Evolutionary conservation across 2,329 filamentous ascomycete genomes (phyloP).

Genomic region (Dothiorella sarmentorum): DNA sequence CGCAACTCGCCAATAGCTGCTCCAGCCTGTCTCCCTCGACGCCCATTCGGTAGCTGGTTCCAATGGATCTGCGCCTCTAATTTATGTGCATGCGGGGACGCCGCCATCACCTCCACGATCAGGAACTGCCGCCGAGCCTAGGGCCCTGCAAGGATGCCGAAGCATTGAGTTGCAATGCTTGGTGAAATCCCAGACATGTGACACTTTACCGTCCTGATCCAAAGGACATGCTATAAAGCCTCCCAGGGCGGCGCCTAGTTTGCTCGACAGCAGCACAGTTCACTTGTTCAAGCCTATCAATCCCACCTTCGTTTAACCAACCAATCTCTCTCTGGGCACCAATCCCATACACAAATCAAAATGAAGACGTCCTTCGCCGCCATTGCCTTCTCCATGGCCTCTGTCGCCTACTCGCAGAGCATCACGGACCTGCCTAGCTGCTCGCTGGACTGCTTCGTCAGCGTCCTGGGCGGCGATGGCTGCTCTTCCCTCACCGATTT

Average conservation of each 20-base stretch:
- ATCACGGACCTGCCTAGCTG: constrained; percentile 42
- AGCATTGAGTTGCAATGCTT: constrained; percentile 22
- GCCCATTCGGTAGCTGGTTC: constrained; percentile 25
- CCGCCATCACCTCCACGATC: constrained; percentile 20
- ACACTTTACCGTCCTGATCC: not conserved
- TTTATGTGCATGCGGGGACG: constrained; percentile 24
- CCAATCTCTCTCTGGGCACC: constrained; percentile 7
- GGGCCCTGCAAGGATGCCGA: constrained; percentile 9
- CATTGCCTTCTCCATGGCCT: constrained; percentile 41
- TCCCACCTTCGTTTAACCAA: constrained; percentile 12
- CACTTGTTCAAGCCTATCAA: constrained; percentile 8
- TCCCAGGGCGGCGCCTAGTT: not conserved
- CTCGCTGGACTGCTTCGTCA: constrained; percentile 46
- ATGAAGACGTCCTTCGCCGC: constrained; percentile 39
- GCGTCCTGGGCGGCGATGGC: constrained; percentile 41
- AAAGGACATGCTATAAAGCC: constrained; percentile 18
- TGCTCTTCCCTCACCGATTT: constrained; percentile 48
- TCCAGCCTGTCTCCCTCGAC: not conserved
- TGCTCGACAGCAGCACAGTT: not conserved
- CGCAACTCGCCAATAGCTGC: constrained; percentile 6
- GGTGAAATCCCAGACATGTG: constrained; percentile 16
- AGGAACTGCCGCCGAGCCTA: constrained; percentile 17
- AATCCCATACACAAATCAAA: constrained; percentile 21
- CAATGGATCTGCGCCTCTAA: constrained; percentile 24
- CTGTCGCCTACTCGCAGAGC: constrained; percentile 46